Evolutionary conservation across 192 early-diverging fungal species (phyloP).

Genomic region (Pecoramyces ruminantium): DNA sequence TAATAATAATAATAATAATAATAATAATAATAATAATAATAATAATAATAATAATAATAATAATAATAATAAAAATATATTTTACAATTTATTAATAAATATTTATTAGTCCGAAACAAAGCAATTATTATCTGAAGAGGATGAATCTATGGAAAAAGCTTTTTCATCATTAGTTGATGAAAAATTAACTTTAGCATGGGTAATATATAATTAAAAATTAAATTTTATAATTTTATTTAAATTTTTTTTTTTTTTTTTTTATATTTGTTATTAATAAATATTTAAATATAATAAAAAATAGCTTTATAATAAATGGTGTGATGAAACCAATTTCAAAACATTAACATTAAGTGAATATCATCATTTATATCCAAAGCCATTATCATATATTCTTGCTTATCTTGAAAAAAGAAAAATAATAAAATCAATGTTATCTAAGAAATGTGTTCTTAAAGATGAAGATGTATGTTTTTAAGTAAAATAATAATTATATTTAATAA

Average conservation of each 20-base stretch:
- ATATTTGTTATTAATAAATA: too few relatives aligned
- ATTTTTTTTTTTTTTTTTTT: too few relatives aligned
- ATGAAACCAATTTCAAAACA: background rate
- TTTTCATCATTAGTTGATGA: background rate
- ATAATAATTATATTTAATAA: too few relatives aligned
- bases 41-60: too few relatives aligned
- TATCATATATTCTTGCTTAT: background rate
- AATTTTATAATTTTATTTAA: too few relatives aligned
- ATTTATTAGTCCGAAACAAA: background rate
- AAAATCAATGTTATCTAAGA: background rate
- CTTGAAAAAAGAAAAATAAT: background rate
- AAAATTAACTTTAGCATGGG: background rate
- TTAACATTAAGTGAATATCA: background rate
- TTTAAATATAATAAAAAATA: too few relatives aligned
- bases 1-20: too few relatives aligned
- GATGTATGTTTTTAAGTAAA: too few relatives aligned
- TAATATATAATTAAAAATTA: background rate
- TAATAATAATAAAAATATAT: too few relatives aligned
- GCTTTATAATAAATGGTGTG: background rate
- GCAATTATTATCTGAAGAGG: background rate
- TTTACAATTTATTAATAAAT: too few relatives aligned
- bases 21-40: too few relatives aligned
- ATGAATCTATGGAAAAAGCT: background rate
- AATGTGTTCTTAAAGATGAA: background rate
- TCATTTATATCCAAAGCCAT: background rate